Percentiles rank a stretch among this genome's conserved stretches.
These are phyloP conservation scores for Trichophyton mentagrophytes DNA, from an alignment of 2,329 filamentous ascomycete species.

Conservation along the genomic window DNA sequence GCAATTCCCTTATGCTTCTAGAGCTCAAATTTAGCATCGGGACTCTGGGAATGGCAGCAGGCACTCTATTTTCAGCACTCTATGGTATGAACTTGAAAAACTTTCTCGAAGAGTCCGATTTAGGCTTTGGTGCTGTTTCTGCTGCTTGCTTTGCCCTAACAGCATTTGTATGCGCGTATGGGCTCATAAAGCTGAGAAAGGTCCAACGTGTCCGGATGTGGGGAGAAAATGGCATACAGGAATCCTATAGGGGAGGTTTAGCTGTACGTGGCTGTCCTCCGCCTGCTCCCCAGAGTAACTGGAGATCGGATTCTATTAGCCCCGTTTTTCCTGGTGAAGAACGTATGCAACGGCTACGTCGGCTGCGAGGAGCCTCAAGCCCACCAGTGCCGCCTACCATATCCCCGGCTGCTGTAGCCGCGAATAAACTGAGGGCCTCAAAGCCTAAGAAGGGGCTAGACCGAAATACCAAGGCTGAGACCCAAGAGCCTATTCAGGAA, in stretches of 20 bases:
- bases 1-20: slow-evolving; percentile 93
- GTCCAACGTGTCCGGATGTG: slow-evolving; percentile 86
- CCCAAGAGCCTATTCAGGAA: not conserved
- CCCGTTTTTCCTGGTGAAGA: slow-evolving; percentile 9
- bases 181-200: slow-evolving; percentile 67
- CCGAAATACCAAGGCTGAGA: not conserved
- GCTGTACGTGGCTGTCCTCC: slow-evolving; percentile 5
- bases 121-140: slow-evolving; percentile 71
- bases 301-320: slow-evolving; percentile 11
- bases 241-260: slow-evolving; percentile 9
- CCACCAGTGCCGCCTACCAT: not conserved
- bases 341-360: slow-evolving; percentile 8
- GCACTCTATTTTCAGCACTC: slow-evolving; percentile 92
- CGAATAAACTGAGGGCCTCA: not conserved
- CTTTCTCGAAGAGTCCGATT: slow-evolving; percentile 86
- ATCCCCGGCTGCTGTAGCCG: not conserved
- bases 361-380: slow-evolving; percentile 6
- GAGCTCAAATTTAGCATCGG: slow-evolving; percentile 94
- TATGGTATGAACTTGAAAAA: slow-evolving; percentile 99
- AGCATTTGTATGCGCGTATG: slow-evolving; percentile 67
- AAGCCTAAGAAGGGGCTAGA: not conserved
- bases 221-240: slow-evolving; percentile 39
- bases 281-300: slow-evolving; percentile 5
- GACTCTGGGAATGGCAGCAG: slow-evolving; percentile 84
- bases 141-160: slow-evolving; percentile 58